phyloP scores from a whole-genome alignment of 495 filamentous ascomycete species.

The Aspergillus olivimuriae region DNA sequence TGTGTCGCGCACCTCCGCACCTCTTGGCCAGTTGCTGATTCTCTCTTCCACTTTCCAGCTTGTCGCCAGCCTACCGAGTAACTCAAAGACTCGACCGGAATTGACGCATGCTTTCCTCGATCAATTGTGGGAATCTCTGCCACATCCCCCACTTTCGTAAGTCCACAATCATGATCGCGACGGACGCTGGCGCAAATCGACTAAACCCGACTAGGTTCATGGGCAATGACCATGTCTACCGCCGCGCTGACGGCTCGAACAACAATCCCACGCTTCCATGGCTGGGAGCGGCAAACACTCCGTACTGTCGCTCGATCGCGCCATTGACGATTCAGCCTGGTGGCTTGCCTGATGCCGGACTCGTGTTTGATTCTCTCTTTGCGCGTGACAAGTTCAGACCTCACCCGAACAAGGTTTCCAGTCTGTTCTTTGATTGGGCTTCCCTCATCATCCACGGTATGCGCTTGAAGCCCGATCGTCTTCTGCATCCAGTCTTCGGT shows the following conservation, averaged over 20 bases:
- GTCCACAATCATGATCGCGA: conserved; percentile 5
- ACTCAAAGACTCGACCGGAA: conserved; percentile 55
- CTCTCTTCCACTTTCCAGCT: conserved; percentile 30
- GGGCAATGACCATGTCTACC: conserved; percentile 59
- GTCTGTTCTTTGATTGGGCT: conserved; percentile 54
- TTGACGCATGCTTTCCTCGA: conserved; percentile 65
- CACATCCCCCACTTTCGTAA: conserved; percentile 48
- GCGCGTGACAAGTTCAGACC: conserved; percentile 47
- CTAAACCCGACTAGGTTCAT: conserved; percentile 41
- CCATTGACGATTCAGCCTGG: conserved; percentile 46
- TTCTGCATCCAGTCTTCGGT: conserved; percentile 2
- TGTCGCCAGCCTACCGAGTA: conserved; percentile 55
- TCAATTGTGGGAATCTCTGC: conserved; percentile 59
- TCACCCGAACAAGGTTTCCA: conserved; percentile 53
- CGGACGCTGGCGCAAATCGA: background rate
- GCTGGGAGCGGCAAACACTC: conserved; percentile 49
- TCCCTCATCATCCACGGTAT: conserved; percentile 50
- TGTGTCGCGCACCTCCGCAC: background rate
- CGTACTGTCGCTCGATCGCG: conserved; percentile 48
- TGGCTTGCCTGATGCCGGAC: conserved; percentile 46
- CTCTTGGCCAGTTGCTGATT: background rate
- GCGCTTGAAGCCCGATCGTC: background rate
- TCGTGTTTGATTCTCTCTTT: conserved; percentile 49
- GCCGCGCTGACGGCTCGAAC: conserved; percentile 68
- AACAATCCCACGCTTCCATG: conserved; percentile 53